Percentiles rank a stretch among this genome's conserved stretches.
phyloP scores from a whole-genome alignment of 768 basidiomycete genomes.

The Macrolepiota albuminosa region DNA sequence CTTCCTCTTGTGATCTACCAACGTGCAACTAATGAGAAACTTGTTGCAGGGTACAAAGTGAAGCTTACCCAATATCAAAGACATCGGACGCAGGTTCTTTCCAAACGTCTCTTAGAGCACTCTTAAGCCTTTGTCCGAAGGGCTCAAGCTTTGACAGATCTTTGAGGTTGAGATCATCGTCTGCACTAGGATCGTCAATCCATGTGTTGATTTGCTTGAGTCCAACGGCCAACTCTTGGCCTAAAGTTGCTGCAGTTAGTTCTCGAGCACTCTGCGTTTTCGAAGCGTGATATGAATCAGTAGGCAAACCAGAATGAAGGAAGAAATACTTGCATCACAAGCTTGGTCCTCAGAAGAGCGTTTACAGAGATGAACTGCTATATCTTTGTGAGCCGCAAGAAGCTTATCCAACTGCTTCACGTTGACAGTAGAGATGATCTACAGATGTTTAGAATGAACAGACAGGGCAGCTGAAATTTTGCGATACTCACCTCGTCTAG shows the following conservation, averaged over 20 bases:
- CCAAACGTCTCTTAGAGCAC: conserved; percentile 70
- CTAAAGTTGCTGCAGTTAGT: conserved; percentile 72
- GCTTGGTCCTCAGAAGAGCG: conserved; percentile 76
- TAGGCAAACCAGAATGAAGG: not conserved
- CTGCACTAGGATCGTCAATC: conserved; percentile 41
- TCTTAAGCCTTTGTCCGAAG: conserved; percentile 57
- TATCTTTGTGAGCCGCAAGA: conserved; percentile 56
- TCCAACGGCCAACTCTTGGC: conserved; percentile 74
- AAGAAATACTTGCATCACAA: conserved; percentile 56
- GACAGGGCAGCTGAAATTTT: conserved; percentile 1
- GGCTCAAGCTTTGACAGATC: conserved; percentile 34
- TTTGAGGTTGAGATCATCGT: conserved; percentile 41
- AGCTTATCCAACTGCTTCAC: conserved; percentile 52
- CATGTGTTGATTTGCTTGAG: conserved; percentile 53
- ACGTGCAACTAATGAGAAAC: not conserved
- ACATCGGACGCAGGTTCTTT: conserved; percentile 63
- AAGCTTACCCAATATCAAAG: conserved; percentile 73
- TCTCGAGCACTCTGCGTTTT: conserved; percentile 74
- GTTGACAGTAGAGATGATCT: conserved; percentile 54
- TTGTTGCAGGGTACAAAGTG: not conserved
- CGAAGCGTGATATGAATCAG: not conserved
- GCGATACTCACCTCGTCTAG: conserved; percentile 63
- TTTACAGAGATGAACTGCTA: conserved; percentile 64
- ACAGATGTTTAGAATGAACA: not conserved
- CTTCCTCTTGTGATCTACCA: conserved; percentile 67